Base-by-base conservation (phyloP, 345 rosid species). In the Bruguiera sexangula region DNA sequence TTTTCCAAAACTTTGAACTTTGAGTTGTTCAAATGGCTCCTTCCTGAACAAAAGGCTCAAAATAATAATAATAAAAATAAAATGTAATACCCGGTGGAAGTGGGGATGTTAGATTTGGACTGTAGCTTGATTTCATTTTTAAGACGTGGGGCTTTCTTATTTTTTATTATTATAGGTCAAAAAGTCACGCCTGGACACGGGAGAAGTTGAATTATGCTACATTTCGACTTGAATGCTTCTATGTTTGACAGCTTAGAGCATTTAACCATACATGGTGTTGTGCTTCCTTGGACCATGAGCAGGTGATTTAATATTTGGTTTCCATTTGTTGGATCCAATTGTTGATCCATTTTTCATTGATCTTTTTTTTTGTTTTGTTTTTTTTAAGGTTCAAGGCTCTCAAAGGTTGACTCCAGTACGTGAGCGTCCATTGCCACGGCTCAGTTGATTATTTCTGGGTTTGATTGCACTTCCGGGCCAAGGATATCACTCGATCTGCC, bases 361-460 rank as follows among this genome's bases (percentile, higher is more conserved):
- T 50, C 7, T 10, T 55, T 13, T 55, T 13, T 43, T 43, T 51
- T 3, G n/a, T n/a, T n/a, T n/a, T n/a, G n/a, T n/a, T n/a, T n/a
- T 43, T 43, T 51, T 3, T 48, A 72, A 78, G 48, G 56, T 57
- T 72, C 74, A 73, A 72, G 81, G 81, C 79, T 72, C 83, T 58
- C 69, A 54, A 70, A 63, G 62, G 63, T 31, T 74, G 65, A 27
- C 69, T 20, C 22, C 10, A 24, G 20, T 48, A 48, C 63, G n/a
- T 18, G 69, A 65, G 66, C 51, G 2, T 58, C 69, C 36, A 36
- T 68, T 63, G 71, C 68, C 67, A 76, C 78, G 71, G 68, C 69
- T 69, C 18, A 8, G 15, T 64, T 67, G 72, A 61, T 53, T 59
- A 62, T 58, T 70, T 62, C 71, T 75, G 67, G 66, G 39, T 73